Conservation (phyloP, 257 asterid genomes). For the Nicotiana paniculata region DNA sequence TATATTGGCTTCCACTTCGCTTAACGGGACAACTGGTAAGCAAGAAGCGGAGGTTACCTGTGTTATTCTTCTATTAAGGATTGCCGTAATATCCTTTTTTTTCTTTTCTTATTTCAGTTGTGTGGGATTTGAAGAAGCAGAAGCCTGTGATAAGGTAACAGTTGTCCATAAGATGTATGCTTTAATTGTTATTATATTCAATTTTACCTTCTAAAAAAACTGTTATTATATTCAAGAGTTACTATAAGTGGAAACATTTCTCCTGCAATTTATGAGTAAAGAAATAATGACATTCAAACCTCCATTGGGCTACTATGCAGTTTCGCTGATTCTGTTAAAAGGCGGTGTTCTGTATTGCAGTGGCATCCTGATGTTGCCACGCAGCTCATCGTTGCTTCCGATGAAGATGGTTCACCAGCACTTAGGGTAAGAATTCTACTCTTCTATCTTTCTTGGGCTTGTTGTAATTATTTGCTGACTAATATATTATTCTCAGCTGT, state of each 20-base stretch:
- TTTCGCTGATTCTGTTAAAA: constrained; percentile 73
- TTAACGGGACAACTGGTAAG: constrained; percentile 87
- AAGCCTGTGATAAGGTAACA: constrained; percentile 85
- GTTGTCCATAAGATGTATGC: not conserved
- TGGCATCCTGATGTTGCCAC: constrained; percentile 95
- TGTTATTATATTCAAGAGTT: not conserved
- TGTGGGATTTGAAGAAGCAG: constrained; percentile 96
- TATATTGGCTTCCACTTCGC: constrained; percentile 86
- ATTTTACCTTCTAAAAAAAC: not conserved
- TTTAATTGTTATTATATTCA: not conserved
- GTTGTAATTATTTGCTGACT: not conserved
- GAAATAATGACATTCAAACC: not conserved
- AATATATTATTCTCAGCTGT: constrained; percentile 49
- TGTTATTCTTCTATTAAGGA: not conserved
- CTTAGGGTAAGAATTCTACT: constrained; percentile 47
- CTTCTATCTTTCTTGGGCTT: constrained; percentile 4
- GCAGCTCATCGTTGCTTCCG: constrained; percentile 93
- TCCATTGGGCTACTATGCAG: constrained; percentile 32
- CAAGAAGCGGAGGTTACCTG: constrained; percentile 10
- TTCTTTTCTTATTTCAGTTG: constrained; percentile 47
- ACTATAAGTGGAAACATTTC: not conserved
- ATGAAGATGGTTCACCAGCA: constrained; percentile 88
- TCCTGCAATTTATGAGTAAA: not conserved
- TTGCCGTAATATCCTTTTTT: constrained; percentile 18
- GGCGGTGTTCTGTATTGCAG: constrained; percentile 96